Evolutionary conservation across 73 alveolate species (phyloP).

Genomic region (Paramecium pentaurelia): DNA sequence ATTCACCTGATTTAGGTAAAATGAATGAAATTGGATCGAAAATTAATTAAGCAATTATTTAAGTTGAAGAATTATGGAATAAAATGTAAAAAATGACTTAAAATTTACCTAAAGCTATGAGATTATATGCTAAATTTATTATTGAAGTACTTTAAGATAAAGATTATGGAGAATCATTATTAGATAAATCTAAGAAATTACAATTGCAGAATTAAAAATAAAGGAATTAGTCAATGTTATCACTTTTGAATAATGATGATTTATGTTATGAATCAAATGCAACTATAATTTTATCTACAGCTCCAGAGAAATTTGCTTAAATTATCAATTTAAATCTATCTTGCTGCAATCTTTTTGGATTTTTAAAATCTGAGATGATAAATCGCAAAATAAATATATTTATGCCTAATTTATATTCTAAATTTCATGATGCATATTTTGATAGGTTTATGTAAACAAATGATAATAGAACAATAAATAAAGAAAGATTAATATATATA

Average conservation of each 20-base stretch:
- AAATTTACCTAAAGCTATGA: slow-evolving; percentile 55
- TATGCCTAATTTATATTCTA: slow-evolving; percentile 53
- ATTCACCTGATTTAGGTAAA: slow-evolving; percentile 58
- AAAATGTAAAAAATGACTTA: slow-evolving; percentile 1
- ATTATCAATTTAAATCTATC: slow-evolving; percentile 32
- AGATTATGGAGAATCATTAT: slow-evolving; percentile 38
- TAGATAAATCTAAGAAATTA: slow-evolving; percentile 29
- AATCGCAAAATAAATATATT: slow-evolving; percentile 43
- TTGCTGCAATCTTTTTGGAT: slow-evolving; percentile 37
- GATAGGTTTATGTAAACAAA: slow-evolving; percentile 34
- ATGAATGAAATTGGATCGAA: slow-evolving; percentile 49
- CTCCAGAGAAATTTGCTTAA: slow-evolving; percentile 49
- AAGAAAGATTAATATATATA: slow-evolving; percentile 34
- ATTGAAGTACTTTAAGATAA: slow-evolving; percentile 45
- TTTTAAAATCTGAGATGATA: slow-evolving; percentile 32
- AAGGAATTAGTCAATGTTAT: neutral
- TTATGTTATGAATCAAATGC: slow-evolving; percentile 44
- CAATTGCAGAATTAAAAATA: neutral
- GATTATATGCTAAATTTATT: slow-evolving; percentile 46
- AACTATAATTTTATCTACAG: neutral
- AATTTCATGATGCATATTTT: slow-evolving; percentile 19
- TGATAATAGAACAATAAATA: neutral
- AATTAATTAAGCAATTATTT: neutral
- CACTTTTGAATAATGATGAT: slow-evolving; percentile 22
- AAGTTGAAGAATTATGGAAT: slow-evolving; percentile 59